phyloP scores from a whole-genome alignment of 352 stramenopile genomes.

The Pythium oligandrum region DNA sequence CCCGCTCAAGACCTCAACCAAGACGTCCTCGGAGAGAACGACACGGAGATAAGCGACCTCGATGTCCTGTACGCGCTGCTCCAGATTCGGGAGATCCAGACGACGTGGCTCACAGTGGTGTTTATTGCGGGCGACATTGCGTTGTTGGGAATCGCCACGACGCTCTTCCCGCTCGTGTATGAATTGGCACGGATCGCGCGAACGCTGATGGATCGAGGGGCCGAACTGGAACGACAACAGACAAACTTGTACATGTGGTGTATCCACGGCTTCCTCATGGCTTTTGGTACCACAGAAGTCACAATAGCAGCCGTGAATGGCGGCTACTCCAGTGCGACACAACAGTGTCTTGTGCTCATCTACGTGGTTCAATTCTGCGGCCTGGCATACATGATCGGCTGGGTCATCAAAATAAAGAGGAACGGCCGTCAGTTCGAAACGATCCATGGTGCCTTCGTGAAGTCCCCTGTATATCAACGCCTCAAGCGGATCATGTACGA shows the following conservation, averaged over 20 bases:
- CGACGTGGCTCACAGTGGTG: conserved; percentile 19
- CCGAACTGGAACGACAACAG: conserved; percentile 25
- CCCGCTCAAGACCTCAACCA: neutral
- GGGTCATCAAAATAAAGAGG: conserved; percentile 32
- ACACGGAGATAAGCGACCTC: conserved; percentile 18
- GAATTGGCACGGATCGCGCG: conserved; percentile 46
- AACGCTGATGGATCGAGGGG: conserved; percentile 53
- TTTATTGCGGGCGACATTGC: conserved; percentile 41
- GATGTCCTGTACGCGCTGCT: conserved; percentile 38
- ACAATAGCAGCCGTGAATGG: conserved; percentile 19
- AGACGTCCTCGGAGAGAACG: no score
- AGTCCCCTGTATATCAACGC: conserved; percentile 50
- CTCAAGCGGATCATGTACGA: conserved; percentile 54
- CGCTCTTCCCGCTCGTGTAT: conserved; percentile 43
- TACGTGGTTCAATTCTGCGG: conserved; percentile 43
- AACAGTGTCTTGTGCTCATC: conserved; percentile 30
- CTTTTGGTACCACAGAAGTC: conserved; percentile 24
- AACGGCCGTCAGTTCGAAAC: conserved; percentile 47
- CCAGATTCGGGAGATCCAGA: conserved; percentile 20
- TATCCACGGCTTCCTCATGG: conserved; percentile 23
- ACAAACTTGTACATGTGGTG: conserved; percentile 33
- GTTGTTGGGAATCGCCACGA: conserved; percentile 47
- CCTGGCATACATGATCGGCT: conserved; percentile 35
- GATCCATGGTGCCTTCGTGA: conserved; percentile 42
- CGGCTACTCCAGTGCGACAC: conserved; percentile 35